phyloP scores from a whole-genome alignment of 108 stramenopile species.

The Bacterosira constricta region DNA sequence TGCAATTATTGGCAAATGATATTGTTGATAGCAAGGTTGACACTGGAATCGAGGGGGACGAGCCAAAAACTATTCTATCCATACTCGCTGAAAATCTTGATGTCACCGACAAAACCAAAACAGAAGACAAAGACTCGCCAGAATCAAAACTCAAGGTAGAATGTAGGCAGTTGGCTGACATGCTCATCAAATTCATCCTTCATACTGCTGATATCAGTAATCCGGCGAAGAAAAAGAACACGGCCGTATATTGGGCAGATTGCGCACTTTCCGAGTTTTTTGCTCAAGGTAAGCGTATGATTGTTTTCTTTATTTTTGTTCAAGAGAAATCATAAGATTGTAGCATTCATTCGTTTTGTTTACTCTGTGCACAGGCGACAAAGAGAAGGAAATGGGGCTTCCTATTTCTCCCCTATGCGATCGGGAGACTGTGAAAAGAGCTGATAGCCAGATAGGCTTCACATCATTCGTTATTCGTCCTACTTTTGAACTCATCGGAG shows the following conservation, averaged over 20 bases:
- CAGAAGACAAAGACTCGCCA: neutral
- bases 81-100: neutral
- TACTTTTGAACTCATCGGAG: slow-evolving; percentile 53
- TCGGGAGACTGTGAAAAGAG: slow-evolving; percentile 47
- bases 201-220: slow-evolving; percentile 85
- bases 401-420: slow-evolving; percentile 77
- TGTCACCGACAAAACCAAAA: too few relatives aligned
- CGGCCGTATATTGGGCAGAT: slow-evolving; percentile 70
- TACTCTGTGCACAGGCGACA: too few relatives aligned
- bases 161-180: slow-evolving; percentile 1
- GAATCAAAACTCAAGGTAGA: neutral
- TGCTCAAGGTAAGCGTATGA: slow-evolving; percentile 64
- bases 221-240: slow-evolving; percentile 52
- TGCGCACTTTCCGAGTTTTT: slow-evolving; percentile 77
- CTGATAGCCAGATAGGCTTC: slow-evolving; percentile 80
- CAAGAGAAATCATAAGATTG: too few relatives aligned
- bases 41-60: neutral
- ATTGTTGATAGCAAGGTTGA: neutral
- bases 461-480: slow-evolving; percentile 80
- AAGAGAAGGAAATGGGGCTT: slow-evolving; percentile 56
- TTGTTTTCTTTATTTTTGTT: neutral
- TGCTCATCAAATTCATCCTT: slow-evolving; percentile 50
- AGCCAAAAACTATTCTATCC: neutral
- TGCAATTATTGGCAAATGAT: too few relatives aligned
- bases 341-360: neutral